Evolutionary conservation across 1,284 basidiomycete genomes (phyloP).

Genomic region (Veloporphyrellus conicus): DNA sequence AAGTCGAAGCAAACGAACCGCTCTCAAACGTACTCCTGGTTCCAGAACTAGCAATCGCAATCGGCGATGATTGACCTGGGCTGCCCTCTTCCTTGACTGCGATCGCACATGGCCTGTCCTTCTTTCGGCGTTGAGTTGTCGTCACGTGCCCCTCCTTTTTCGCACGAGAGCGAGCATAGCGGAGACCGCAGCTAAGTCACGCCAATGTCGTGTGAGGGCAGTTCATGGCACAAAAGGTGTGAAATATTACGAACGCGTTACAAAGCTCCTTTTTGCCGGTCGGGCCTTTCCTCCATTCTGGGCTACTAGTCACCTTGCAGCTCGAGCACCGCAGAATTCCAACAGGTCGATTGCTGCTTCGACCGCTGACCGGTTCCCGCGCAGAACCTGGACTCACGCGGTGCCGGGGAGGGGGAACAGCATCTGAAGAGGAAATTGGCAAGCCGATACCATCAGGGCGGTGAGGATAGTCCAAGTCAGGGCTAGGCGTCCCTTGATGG

Average conservation of each 20-base stretch:
- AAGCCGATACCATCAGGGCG: slow-evolving; percentile 29
- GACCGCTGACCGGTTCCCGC: slow-evolving; percentile 22
- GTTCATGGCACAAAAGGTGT: slow-evolving; percentile 9
- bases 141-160: slow-evolving; percentile 67
- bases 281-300: slow-evolving; percentile 92
- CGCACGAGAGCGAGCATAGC: slow-evolving; percentile 75
- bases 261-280: slow-evolving; percentile 89
- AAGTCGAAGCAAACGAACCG: slow-evolving; percentile 45
- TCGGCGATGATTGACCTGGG: slow-evolving; percentile 37
- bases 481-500: slow-evolving; percentile 42
- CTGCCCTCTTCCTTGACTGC: slow-evolving; percentile 34
- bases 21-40: slow-evolving; percentile 45
- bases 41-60: slow-evolving; percentile 34
- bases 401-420: slow-evolving; percentile 62
- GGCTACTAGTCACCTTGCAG: slow-evolving; percentile 80
- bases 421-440: slow-evolving; percentile 36
- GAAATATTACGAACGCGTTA: slow-evolving; percentile 71
- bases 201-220: slow-evolving; percentile 28
- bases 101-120: slow-evolving; percentile 36
- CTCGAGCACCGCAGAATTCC: slow-evolving; percentile 75
- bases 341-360: slow-evolving; percentile 59
- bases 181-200: slow-evolving; percentile 63
- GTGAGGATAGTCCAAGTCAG: slow-evolving; percentile 28
- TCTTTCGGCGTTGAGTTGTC: slow-evolving; percentile 40
- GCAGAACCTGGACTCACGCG: slow-evolving; percentile 45